Base-by-base conservation (phyloP, 164 flowering plant genomes). In the Annona squamosa region DNA sequence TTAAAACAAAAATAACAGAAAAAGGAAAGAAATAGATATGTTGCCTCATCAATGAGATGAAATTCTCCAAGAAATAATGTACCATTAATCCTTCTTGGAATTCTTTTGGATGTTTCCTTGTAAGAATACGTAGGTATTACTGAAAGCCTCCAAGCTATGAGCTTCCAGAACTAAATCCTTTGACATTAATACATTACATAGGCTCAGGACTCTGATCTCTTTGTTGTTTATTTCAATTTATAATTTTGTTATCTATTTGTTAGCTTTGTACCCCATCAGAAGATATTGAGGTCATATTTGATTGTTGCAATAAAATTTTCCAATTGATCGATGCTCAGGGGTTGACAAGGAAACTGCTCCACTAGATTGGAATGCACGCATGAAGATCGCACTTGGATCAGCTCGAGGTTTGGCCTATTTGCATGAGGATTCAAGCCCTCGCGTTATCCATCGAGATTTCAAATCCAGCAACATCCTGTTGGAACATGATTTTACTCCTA, bases 351-450 rank as follows among this genome's bases (percentile, higher is more conserved):
- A 87, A 80, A 77, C 82, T 63, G 78, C 91, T 69, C 91, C 97
- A 63, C 91, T 94, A 68, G 89, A 91, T 79, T 94, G 98, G 98
- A 78, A 74, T 69, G 81, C 96, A 16, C 87, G 99, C 48, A 71
- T 90, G 81, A 93, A 91, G 84, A 91, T 95, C 72, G 99, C 99
- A 17, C 93, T 93, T 52, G 99, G 99, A 74, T 88, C 99, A 74
- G 99, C 98, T 71, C 88, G 97, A 26, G 99, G 96, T 78, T 84
- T 95, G 59, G 96, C 99, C 37, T 95, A 95, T 85, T 84, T 95
- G 72, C 99, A 95, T 67, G 99, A 95, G 82, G 98, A 95, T 77
- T 95, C 99, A 9, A 95, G 94, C 72, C 98, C 99, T 2, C 86
- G 87, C 65, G 98, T 95, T 71, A 92, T 93, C 71, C 99, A 95